Base-by-base conservation (phyloP, 805 yeast genomes). In the Starmerella geochares region DNA sequence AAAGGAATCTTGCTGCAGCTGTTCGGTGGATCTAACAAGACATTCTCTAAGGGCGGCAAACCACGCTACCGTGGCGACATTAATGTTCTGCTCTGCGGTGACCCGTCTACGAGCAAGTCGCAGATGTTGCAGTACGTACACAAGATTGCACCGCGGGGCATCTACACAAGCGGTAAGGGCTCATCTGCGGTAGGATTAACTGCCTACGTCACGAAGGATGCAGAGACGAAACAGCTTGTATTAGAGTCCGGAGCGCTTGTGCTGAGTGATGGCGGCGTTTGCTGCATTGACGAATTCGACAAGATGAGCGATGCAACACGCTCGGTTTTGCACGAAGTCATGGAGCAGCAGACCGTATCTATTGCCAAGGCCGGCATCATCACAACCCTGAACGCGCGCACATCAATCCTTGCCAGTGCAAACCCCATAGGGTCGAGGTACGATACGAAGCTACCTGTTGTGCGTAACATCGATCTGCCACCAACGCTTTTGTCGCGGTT, bases 111-210 rank as follows among this genome's bases (percentile, higher is more conserved):
- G 1, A 81, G 96, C 11, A 92, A 92, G 65, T 92, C 98, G 2
- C 99, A 92, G 67, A 68, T 92, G 41, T 72, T 92, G 57, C 94
- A 87, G 62, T 92, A 92, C 59, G 96, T 92, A 38, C 98, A 92
- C 69, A 86, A 88, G 62, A 92, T 92, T 58, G 94, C 98, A 1
- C 99, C 99, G 40, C 76, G 98, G 64, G 98, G 98, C 58, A 86
- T 92, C 35, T 92, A 88, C 67, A 92, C 99, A 3, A 88, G 96
- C 0, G 99, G 99, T 67, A 92, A 92, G 62, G 98, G 98, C 46
- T 87, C 96, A 0, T 92, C 98, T 28, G 99, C 99, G 0, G 99
- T 92, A 45, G 99, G 99, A 73, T 73, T 92, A 62, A 92, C 99
- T 0, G 98, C 99, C 0, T 92, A 92, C 65, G 82, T 92, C 49